phyloP scores from a whole-genome alignment of 2,329 filamentous ascomycete species.

The Aspergillus felis region DNA sequence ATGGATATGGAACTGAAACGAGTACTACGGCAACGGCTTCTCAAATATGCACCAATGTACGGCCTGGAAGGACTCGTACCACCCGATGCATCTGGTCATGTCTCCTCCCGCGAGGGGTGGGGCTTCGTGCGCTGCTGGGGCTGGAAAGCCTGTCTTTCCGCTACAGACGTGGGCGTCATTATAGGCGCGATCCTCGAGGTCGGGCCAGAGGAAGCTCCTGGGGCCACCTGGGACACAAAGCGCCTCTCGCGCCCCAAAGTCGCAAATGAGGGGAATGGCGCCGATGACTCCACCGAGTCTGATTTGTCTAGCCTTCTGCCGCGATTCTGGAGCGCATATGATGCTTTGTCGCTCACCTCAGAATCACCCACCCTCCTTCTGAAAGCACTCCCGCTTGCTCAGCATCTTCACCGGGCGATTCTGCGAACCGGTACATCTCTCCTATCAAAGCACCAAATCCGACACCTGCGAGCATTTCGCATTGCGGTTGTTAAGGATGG shows the following conservation, averaged over 20 bases:
- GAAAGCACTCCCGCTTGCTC: slow-evolving; percentile 74
- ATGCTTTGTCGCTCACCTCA: slow-evolving; percentile 49
- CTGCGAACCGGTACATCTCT: slow-evolving; percentile 87
- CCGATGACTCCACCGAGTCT: slow-evolving; percentile 17
- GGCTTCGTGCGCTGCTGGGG: slow-evolving; percentile 97
- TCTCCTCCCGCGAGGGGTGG: slow-evolving; percentile 83
- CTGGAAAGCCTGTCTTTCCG: slow-evolving; percentile 90
- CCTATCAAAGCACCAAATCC: slow-evolving; percentile 90
- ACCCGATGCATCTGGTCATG: slow-evolving; percentile 65
- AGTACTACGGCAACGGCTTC: slow-evolving; percentile 74
- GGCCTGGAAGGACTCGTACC: slow-evolving; percentile 92
- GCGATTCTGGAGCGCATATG: slow-evolving; percentile 58
- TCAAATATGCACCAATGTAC: slow-evolving; percentile 90
- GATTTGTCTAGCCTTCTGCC: slow-evolving; percentile 34
- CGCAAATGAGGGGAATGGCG: slow-evolving; percentile 16
- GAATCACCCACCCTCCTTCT: slow-evolving; percentile 55
- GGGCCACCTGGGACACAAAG: slow-evolving; percentile 29
- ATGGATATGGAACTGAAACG: slow-evolving; percentile 98
- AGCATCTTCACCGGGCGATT: slow-evolving; percentile 87
- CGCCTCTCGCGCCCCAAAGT: slow-evolving; percentile 20
- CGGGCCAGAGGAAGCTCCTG: slow-evolving; percentile 47
- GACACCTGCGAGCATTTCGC: slow-evolving; percentile 85
- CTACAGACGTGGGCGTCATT: slow-evolving; percentile 89
- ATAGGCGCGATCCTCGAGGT: slow-evolving; percentile 91
- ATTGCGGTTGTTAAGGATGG: slow-evolving; percentile 96